Evolutionary conservation across 495 filamentous ascomycete species (phyloP), one percentile per base, ranked within the genome.

Genomic region (Penicillium verhagenii): DNA sequence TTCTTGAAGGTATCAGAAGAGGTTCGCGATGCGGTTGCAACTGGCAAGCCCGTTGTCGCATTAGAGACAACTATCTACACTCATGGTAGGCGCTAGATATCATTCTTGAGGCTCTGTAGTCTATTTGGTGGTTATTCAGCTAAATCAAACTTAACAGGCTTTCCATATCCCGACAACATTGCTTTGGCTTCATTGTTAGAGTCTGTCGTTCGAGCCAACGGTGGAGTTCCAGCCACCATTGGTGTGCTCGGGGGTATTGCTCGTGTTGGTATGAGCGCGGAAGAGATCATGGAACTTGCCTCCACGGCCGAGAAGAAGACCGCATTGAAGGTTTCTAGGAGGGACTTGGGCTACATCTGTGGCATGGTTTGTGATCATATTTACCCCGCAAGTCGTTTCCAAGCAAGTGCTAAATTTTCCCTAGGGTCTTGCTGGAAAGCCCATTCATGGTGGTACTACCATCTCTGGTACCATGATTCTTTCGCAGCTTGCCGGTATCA

Each of bases 381-480:
- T 21, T 37, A 35, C 31, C 23, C 26, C 10, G 40, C 23, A 10
- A 35, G 14, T 29, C 29, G 13, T 28, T 26, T 1, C 7, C 18
- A 19, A 14, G 40, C 18, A 45, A 26, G 31, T 47, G 21, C 24
- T 61, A 48, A 67, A 21, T 45, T 33, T 16, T 29, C 20, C 16
- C 10, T 59, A 91, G 86, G 81, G 86, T 33, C 62, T 86, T 40
- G 63, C 78, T 25, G 88, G 88, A 20, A 80, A 81, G 52, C 77
- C 72, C 39, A 78, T 92, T 20, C 86, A 94, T 63, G 94, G 92
- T 37, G 94, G 94, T 1, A 98, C 94, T 3, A 98, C 94, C 0
- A 86, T 98, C 42, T 85, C 92, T 4, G 92, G 88, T 1, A 98
- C 94, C 3, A 96, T 94, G 91, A 67, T 96, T 29, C 81, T 97